Percentiles rank a stretch among this genome's conserved stretches.
Evolutionary conservation across 169 alveolate species (phyloP).

Genomic region (Cryptosporidium canis): DNA sequence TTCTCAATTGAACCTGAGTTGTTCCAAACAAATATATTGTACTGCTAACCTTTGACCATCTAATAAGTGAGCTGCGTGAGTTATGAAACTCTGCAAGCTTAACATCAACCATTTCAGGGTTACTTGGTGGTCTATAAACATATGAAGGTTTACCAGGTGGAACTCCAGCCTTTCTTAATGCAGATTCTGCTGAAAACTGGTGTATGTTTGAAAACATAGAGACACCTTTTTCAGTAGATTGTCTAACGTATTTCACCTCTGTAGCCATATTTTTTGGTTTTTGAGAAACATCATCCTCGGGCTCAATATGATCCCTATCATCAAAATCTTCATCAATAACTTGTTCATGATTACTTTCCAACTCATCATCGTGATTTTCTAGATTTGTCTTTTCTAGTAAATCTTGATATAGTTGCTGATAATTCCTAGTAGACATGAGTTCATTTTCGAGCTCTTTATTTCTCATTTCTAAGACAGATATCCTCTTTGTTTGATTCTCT

Average conservation of each 20-base stretch:
- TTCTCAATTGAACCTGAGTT: conserved; percentile 61
- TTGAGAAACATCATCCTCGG: not conserved
- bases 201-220: conserved; percentile 57
- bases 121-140: conserved; percentile 40
- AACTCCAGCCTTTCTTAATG: conserved; percentile 70
- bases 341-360: not conserved
- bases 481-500: conserved; percentile 59
- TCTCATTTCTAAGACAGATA: conserved; percentile 37
- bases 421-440: conserved; percentile 7
- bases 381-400: conserved; percentile 21
- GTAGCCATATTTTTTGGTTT: not conserved
- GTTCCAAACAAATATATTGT: conserved; percentile 63
- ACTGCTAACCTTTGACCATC: conserved; percentile 70
- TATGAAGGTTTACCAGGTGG: conserved; percentile 73
- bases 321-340: not conserved
- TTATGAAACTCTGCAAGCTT: conserved; percentile 68
- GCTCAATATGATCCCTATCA: not conserved
- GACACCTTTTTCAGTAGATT: not conserved
- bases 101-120: conserved; percentile 44
- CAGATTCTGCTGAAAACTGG: conserved; percentile 69
- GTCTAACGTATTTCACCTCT: not conserved
- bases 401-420: conserved; percentile 44
- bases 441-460: conserved; percentile 60
- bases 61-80: conserved; percentile 60
- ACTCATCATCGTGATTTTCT: not conserved